Conservation (phyloP, 208 protist species). For the Acanthamoeba healyi region DNA sequence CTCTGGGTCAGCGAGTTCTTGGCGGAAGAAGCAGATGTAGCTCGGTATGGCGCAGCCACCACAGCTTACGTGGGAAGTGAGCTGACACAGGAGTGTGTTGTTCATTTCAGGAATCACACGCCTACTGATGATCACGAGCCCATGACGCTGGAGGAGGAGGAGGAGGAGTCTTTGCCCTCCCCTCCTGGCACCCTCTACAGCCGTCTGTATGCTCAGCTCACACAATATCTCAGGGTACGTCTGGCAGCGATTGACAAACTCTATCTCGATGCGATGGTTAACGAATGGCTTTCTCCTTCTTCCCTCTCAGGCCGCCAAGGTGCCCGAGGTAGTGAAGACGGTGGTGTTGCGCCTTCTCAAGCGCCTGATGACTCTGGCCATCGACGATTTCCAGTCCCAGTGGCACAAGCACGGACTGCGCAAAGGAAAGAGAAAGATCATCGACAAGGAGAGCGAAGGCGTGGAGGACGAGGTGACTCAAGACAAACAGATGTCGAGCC, state of each 20-base stretch:
- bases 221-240: slow-evolving; percentile 16
- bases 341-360: slow-evolving; percentile 50
- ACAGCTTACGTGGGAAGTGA: not conserved
- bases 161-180: not conserved
- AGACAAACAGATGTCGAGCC: not conserved
- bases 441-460: not conserved
- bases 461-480: not conserved
- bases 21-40: not conserved
- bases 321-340: slow-evolving; percentile 7
- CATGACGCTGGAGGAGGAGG: not conserved
- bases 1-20: slow-evolving; percentile 50
- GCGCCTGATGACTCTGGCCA: slow-evolving; percentile 4
- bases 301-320: not conserved
- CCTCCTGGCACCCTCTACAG: not conserved
- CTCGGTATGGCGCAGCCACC: not conserved
- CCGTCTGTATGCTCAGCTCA: slow-evolving; percentile 9
- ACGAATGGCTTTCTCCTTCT: too few species aligned
- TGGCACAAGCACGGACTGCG: not conserved
- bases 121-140: not conserved
- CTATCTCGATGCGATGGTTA: too few species aligned
- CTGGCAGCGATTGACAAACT: too few species aligned
- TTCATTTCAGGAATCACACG: not conserved
- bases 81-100: not conserved
- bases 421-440: slow-evolving; percentile 43
- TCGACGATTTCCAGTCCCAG: not conserved